phyloP scores from a whole-genome alignment of 2,329 filamentous ascomycete genomes.

The Camillea tinctor region DNA sequence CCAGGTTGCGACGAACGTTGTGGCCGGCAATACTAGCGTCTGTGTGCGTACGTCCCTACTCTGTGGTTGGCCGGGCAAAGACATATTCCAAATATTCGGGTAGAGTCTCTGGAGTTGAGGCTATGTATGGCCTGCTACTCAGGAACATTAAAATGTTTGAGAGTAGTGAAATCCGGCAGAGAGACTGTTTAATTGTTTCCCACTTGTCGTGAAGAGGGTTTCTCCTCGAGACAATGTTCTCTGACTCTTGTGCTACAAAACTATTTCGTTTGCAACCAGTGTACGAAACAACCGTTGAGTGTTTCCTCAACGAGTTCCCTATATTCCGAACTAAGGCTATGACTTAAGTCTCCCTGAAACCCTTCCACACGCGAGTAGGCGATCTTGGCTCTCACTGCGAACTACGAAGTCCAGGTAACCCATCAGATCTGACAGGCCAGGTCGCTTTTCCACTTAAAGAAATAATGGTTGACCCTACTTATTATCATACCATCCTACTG shows the following conservation, averaged over 20 bases:
- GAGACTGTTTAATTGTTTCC: no score
- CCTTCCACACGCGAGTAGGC: neutral
- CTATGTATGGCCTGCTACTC: no score
- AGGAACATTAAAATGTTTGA: no score
- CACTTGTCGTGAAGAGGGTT: no score
- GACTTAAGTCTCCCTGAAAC: neutral
- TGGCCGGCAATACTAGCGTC: conserved; percentile 19
- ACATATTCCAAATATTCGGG: neutral
- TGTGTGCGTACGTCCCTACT: conserved; percentile 23
- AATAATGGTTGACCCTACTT: neutral
- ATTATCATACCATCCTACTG: neutral
- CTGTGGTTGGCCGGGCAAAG: neutral
- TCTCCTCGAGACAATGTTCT: no score
- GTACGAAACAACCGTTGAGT: neutral
- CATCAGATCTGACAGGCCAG: neutral
- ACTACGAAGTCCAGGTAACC: neutral
- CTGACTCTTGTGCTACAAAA: conserved; percentile 4
- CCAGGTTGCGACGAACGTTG: conserved; percentile 24
- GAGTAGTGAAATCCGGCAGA: no score
- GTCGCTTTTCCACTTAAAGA: neutral
- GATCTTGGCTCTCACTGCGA: neutral
- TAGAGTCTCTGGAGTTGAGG: no score
- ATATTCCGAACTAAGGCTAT: neutral
- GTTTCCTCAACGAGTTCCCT: neutral
- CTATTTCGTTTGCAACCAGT: neutral